Percentiles rank a stretch among this genome's conserved stretches.
Conservation (phyloP, 345 rosid genomes). For the Citrus mangshanensis region DNA sequence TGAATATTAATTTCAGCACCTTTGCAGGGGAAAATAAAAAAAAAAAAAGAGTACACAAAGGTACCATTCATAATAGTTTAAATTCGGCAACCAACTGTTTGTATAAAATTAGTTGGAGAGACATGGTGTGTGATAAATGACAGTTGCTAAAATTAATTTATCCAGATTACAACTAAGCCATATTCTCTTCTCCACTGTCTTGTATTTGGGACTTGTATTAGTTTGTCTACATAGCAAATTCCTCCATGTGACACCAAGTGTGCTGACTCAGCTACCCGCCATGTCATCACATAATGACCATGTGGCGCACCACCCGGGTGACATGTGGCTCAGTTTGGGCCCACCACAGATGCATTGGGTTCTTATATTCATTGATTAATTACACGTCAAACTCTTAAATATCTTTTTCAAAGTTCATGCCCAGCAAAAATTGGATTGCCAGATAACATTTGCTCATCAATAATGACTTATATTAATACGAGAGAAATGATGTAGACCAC, state of each 20-base stretch:
- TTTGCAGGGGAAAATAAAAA: not conserved
- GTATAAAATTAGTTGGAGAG: conserved; percentile 30
- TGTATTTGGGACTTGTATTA: not conserved
- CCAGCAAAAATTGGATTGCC: not conserved
- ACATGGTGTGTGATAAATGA: conserved; percentile 7
- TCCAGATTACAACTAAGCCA: conserved; percentile 24
- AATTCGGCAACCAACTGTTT: conserved; percentile 8
- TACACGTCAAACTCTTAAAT: not conserved
- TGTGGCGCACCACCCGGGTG: not conserved
- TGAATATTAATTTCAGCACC: not conserved
- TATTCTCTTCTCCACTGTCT: conserved; percentile 13
- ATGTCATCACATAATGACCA: not conserved
- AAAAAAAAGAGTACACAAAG: not conserved
- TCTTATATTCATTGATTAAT: not conserved
- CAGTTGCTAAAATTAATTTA: conserved; percentile 5
- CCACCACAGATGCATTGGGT: not conserved
- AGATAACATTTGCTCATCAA: conserved; percentile 12
- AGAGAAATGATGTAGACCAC: not conserved
- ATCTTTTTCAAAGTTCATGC: not conserved
- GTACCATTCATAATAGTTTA: not conserved
- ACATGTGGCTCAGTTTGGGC: not conserved
- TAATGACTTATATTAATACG: not conserved
- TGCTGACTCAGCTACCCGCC: conserved; percentile 8
- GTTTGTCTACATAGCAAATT: not conserved
- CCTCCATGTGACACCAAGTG: not conserved